A percentile compares a stretch with the other conserved stretches of the same genome.
Conservation (phyloP, 768 basidiomycete genomes). For the Megacollybia marginata region DNA sequence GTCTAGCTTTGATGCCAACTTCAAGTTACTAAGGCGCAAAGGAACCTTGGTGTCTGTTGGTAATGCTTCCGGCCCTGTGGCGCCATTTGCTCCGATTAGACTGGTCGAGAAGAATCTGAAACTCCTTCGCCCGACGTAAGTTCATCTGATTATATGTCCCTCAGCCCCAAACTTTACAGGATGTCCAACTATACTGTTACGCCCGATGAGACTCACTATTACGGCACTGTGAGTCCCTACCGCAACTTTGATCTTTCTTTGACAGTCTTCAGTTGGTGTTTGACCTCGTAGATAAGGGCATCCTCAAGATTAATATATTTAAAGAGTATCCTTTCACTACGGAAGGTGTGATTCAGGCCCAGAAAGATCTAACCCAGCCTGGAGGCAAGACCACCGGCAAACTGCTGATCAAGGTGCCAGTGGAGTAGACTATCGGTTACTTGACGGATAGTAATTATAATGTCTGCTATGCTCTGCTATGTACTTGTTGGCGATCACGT, state of each 20-base stretch:
- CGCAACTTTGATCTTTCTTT: too few relatives aligned
- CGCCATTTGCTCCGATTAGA: slow-evolving; percentile 65
- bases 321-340: slow-evolving; percentile 79
- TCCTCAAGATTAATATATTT: slow-evolving; percentile 58
- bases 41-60: slow-evolving; percentile 88
- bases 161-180: slow-evolving; percentile 27
- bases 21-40: slow-evolving; percentile 75
- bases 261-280: slow-evolving; percentile 38
- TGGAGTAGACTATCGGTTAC: too few relatives aligned
- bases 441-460: too few relatives aligned
- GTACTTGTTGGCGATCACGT: too few relatives aligned
- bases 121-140: slow-evolving; percentile 65
- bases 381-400: slow-evolving; percentile 81
- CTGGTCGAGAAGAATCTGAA: slow-evolving; percentile 79
- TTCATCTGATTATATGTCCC: slow-evolving; percentile 4
- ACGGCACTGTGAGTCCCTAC: slow-evolving; percentile 27
- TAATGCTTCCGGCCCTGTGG: slow-evolving; percentile 82
- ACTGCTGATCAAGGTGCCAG: slow-evolving; percentile 5
- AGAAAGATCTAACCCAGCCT: slow-evolving; percentile 53
- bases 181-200: slow-evolving; percentile 67
- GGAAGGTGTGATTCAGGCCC: slow-evolving; percentile 70
- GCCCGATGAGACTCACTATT: slow-evolving; percentile 60
- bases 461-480: too few relatives aligned
- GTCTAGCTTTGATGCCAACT: slow-evolving; percentile 66
- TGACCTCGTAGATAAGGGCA: slow-evolving; percentile 46